Percentiles rank a stretch among this genome's conserved stretches.
Evolutionary conservation across 1,139 yeast species (phyloP).

Genomic region (Pichia sp.): DNA sequence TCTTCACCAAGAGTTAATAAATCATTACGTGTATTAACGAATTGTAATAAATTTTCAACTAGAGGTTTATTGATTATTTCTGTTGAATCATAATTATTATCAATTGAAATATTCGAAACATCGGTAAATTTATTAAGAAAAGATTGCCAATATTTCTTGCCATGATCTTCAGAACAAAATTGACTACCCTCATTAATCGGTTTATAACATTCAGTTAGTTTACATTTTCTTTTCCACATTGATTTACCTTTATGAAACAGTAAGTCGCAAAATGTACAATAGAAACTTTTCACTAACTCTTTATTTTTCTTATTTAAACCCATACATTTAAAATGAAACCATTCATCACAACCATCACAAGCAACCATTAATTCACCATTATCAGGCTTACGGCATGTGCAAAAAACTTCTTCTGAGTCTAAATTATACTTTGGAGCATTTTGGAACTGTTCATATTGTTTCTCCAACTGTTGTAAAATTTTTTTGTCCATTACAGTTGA

Average conservation of each 20-base stretch:
- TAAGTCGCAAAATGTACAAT: conserved; percentile 69
- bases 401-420: conserved; percentile 58
- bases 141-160: conserved; percentile 43
- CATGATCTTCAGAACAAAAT: conserved; percentile 75
- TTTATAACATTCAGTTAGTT: conserved; percentile 50
- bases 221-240: conserved; percentile 72
- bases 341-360: conserved; percentile 92
- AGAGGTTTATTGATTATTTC: conserved; percentile 19
- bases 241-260: conserved; percentile 39
- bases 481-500: conserved; percentile 5
- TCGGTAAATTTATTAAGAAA: conserved; percentile 6
- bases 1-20: conserved; percentile 31
- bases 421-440: conserved; percentile 41
- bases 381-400: conserved; percentile 77
- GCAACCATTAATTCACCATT: conserved; percentile 81
- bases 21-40: conserved; percentile 23
- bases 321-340: conserved; percentile 87
- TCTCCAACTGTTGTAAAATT: conserved; percentile 35
- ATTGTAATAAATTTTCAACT: conserved; percentile 21
- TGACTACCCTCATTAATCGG: conserved; percentile 56
- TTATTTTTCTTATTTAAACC: conserved; percentile 48
- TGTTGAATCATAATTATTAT: background rate
- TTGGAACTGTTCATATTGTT: conserved; percentile 39
- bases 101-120: background rate
- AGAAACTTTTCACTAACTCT: conserved; percentile 56